phyloP scores from a whole-genome alignment of 805 yeast genomes.

The Wickerhamomyces xylosicus region DNA sequence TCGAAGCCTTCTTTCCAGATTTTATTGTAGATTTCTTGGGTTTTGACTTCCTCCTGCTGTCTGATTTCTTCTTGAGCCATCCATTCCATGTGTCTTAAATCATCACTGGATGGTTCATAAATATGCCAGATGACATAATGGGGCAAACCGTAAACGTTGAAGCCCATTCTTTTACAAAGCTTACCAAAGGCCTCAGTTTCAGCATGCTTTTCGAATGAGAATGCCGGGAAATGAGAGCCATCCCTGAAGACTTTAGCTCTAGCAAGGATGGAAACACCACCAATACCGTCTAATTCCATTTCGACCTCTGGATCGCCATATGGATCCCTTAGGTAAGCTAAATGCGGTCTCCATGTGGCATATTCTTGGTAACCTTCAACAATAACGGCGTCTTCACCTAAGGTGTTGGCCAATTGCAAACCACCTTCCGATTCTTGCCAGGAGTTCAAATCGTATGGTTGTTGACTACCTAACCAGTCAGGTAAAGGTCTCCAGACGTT shows the following conservation, averaged over 20 bases:
- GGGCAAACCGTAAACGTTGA: conserved; percentile 82
- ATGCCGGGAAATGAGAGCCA: conserved; percentile 97
- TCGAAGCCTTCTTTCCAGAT: conserved; percentile 75
- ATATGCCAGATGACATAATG: conserved; percentile 96
- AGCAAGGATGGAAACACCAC: conserved; percentile 90
- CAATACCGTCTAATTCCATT: conserved; percentile 92
- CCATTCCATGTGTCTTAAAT: conserved; percentile 82
- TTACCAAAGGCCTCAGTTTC: conserved; percentile 98
- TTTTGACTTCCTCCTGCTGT: conserved; percentile 49
- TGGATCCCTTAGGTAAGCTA: conserved; percentile 91
- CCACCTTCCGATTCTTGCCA: conserved; percentile 87
- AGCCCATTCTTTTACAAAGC: conserved; percentile 78
- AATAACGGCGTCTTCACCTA: conserved; percentile 91
- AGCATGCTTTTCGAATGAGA: conserved; percentile 91
- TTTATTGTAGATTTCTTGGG: conserved; percentile 54
- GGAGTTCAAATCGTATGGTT: conserved; percentile 76
- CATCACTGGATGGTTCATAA: conserved; percentile 92
- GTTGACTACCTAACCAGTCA: conserved; percentile 79
- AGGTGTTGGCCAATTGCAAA: conserved; percentile 55
- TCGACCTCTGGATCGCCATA: conserved; percentile 91
- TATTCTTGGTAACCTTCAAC: conserved; percentile 97
- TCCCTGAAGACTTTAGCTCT: conserved; percentile 79
- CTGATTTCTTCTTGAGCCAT: conserved; percentile 77
- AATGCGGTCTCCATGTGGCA: conserved; percentile 96
- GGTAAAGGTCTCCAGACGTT: conserved; percentile 90